These are phyloP conservation scores for Calocera cornea DNA, from an alignment of 768 basidiomycete species.

Conservation along the genomic window DNA sequence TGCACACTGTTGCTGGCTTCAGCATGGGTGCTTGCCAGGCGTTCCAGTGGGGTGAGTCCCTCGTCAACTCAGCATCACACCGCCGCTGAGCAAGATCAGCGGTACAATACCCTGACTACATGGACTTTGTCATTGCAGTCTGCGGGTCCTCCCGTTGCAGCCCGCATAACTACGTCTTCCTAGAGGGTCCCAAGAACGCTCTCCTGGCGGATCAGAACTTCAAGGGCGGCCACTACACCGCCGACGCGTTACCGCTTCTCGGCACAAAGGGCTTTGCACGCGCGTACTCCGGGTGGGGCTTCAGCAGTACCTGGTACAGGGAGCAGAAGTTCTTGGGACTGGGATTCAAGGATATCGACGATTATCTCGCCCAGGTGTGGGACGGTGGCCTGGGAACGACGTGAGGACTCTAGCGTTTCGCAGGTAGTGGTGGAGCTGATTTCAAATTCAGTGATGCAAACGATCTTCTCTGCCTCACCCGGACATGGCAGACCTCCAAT, in stretches of 20 bases:
- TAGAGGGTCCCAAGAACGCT: conserved; percentile 4
- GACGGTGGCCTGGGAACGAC: background rate
- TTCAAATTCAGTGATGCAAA: background rate
- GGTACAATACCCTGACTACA: conserved; percentile 6
- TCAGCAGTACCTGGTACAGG: background rate
- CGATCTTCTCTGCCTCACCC: conserved; percentile 6
- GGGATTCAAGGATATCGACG: background rate
- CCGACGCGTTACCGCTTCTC: background rate
- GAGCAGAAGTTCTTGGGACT: background rate
- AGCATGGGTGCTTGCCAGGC: conserved; percentile 6
- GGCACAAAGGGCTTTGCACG: conserved; percentile 5
- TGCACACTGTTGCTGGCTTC: background rate
- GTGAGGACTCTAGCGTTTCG: background rate
- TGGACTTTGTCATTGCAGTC: conserved; percentile 1
- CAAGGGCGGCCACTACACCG: conserved; percentile 5
- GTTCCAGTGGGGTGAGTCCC: conserved; percentile 5
- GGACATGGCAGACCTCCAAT: conserved; percentile 9
- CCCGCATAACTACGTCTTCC: conserved; percentile 4
- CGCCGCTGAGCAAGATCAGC: background rate
- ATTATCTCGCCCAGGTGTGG: background rate
- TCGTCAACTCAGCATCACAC: too few relatives aligned
- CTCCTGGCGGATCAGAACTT: conserved; percentile 6
- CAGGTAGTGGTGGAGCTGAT: background rate
- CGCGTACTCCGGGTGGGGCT: conserved; percentile 6
- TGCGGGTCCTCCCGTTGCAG: background rate